A percentile compares a stretch with the other conserved stretches of the same genome.
Evolutionary conservation across 805 yeast genomes (phyloP).

Genomic region (Lachancea sp.): DNA sequence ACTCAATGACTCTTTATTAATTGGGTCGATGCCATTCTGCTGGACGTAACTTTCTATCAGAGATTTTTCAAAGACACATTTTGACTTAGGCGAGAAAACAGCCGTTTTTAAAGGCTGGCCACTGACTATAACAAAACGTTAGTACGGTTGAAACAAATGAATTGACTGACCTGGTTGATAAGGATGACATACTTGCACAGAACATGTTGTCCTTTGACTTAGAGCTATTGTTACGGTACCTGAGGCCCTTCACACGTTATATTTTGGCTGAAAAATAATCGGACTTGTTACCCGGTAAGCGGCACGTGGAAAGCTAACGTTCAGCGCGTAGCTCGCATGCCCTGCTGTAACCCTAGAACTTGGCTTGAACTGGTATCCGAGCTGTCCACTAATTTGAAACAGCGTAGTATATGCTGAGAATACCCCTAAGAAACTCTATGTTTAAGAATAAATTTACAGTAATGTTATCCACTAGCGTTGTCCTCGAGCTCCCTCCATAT

Average conservation of each 20-base stretch:
- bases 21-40: conserved; percentile 69
- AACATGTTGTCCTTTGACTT: conserved; percentile 17
- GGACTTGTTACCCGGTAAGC: not conserved
- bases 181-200: conserved; percentile 22
- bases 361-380: too few relatives aligned
- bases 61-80: conserved; percentile 59
- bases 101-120: conserved; percentile 68
- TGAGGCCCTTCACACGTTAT: conserved; percentile 2
- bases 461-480: not conserved
- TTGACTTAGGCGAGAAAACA: conserved; percentile 68
- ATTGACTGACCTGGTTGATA: not conserved
- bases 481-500: conserved; percentile 56
- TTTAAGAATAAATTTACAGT: not conserved
- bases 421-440: too few relatives aligned
- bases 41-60: conserved; percentile 56
- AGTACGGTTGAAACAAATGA: not conserved
- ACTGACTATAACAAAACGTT: conserved; percentile 38
- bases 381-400: too few relatives aligned
- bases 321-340: too few relatives aligned
- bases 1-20: conserved; percentile 54
- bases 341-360: too few relatives aligned
- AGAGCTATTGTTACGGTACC: not conserved
- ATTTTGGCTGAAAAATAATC: not conserved
- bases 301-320: not conserved
- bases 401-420: too few relatives aligned